A percentile compares a stretch with the other conserved stretches of the same genome.
phyloP scores from a whole-genome alignment of 2,329 filamentous ascomycete genomes.

The Hypomyces perniciosus region DNA sequence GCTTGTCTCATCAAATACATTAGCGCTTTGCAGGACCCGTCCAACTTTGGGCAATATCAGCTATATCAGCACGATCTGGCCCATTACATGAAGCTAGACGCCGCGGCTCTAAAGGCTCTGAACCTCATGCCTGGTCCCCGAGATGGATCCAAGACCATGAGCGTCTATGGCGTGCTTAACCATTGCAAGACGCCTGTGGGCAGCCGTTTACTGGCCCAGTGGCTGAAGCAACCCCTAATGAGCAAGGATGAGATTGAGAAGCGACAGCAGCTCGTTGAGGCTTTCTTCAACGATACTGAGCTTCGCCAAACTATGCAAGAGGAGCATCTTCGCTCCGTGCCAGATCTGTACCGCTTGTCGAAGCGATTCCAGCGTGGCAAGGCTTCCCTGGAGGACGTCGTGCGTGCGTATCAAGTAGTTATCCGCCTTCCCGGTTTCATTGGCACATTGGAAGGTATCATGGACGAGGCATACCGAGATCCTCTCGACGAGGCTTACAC shows the following conservation, averaged over 20 bases:
- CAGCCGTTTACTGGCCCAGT: conserved; percentile 83
- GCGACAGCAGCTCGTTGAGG: conserved; percentile 89
- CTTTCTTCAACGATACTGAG: conserved; percentile 89
- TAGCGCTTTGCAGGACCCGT: conserved; percentile 79
- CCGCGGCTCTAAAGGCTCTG: conserved; percentile 84
- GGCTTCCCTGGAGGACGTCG: conserved; percentile 91
- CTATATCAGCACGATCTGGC: conserved; percentile 95
- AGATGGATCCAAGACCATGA: conserved; percentile 97
- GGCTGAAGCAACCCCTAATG: conserved; percentile 98
- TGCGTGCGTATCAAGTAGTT: conserved; percentile 88
- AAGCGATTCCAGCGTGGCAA: conserved; percentile 92
- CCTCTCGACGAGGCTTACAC: conserved; percentile 86
- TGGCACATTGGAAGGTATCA: conserved; percentile 81
- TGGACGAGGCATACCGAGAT: conserved; percentile 89
- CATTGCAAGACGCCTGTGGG: conserved; percentile 97
- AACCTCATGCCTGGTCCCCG: conserved; percentile 95
- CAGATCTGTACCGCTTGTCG: conserved; percentile 85
- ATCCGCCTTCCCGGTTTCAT: conserved; percentile 89
- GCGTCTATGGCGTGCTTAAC: conserved; percentile 85
- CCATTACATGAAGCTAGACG: conserved; percentile 98
- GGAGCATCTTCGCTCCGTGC: conserved; percentile 86
- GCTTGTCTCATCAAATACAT: conserved; percentile 93
- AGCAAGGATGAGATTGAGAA: conserved; percentile 80
- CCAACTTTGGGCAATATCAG: conserved; percentile 95
- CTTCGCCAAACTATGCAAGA: conserved; percentile 95